A percentile compares a stretch with the other conserved stretches of the same genome.
phyloP scores from a whole-genome alignment of 192 early-diverging fungal species.

The Coemansia sp. region DNA sequence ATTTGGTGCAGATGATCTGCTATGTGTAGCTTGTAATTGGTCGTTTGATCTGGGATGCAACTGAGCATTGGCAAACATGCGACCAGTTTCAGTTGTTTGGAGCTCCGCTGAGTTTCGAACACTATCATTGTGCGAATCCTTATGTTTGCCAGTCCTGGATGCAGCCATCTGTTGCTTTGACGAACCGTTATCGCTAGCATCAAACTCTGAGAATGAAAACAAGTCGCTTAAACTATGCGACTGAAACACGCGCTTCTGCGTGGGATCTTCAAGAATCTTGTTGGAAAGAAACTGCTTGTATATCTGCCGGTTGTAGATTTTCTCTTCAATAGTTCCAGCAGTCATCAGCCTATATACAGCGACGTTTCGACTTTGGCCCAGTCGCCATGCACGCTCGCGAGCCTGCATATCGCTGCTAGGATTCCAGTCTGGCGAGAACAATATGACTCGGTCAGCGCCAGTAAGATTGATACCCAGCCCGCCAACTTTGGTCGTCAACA shows the following conservation, averaged over 20 bases:
- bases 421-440: conserved; percentile 99
- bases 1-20: background rate
- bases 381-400: conserved; percentile 90
- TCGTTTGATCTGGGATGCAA: conserved; percentile 35
- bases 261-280: conserved; percentile 90
- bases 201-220: conserved; percentile 67
- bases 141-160: background rate
- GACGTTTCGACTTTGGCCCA: conserved; percentile 85
- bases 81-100: conserved; percentile 74
- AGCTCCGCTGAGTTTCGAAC: background rate
- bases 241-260: conserved; percentile 88
- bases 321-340: conserved; percentile 90
- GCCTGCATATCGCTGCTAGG: conserved; percentile 95
- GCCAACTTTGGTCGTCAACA: conserved; percentile 97
- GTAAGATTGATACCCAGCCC: conserved; percentile 95
- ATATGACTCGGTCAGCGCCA: conserved; percentile 88
- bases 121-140: background rate
- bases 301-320: conserved; percentile 96
- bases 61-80: conserved; percentile 75
- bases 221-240: conserved; percentile 79
- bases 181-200: conserved; percentile 2
- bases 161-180: background rate
- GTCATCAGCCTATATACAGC: conserved; percentile 96
- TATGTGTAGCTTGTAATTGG: background rate
- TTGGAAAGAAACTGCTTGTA: conserved; percentile 97